These are phyloP conservation scores for Plantago ovata DNA, from an alignment of 257 asterid species.

Conservation along the genomic window DNA sequence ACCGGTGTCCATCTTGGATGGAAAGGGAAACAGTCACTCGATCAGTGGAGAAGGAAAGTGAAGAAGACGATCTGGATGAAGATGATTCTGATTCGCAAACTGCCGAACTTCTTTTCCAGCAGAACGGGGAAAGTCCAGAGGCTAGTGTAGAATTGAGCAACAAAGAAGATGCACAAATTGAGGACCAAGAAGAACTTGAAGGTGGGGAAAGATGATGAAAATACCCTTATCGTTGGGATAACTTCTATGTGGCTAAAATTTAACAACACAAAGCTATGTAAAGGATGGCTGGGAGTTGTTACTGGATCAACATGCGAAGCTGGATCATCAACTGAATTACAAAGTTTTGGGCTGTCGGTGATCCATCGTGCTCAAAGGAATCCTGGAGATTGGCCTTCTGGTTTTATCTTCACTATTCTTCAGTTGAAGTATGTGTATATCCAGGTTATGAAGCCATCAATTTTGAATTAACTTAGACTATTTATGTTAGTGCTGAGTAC, in stretches of 20 bases:
- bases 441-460: constrained; percentile 4
- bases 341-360: background rate
- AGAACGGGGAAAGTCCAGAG: constrained; percentile 39
- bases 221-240: background rate
- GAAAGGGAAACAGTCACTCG: constrained; percentile 24
- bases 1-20: constrained; percentile 77
- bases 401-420: constrained; percentile 3
- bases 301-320: background rate
- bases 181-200: constrained; percentile 95
- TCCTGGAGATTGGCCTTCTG: constrained; percentile 10
- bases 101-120: constrained; percentile 50
- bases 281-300: constrained; percentile 12
- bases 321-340: background rate
- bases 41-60: constrained; percentile 35
- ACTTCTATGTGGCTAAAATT: background rate
- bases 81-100: constrained; percentile 59
- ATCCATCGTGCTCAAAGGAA: background rate
- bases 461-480: constrained; percentile 24
- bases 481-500: background rate
- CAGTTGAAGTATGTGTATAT: background rate
- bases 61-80: constrained; percentile 55
- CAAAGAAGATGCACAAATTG: constrained; percentile 80
- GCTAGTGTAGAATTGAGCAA: constrained; percentile 49
- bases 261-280: too few relatives aligned
- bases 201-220: constrained; percentile 71